Conservation (phyloP, 2,329 filamentous ascomycete species). For the Colletotrichum eremochloae region DNA sequence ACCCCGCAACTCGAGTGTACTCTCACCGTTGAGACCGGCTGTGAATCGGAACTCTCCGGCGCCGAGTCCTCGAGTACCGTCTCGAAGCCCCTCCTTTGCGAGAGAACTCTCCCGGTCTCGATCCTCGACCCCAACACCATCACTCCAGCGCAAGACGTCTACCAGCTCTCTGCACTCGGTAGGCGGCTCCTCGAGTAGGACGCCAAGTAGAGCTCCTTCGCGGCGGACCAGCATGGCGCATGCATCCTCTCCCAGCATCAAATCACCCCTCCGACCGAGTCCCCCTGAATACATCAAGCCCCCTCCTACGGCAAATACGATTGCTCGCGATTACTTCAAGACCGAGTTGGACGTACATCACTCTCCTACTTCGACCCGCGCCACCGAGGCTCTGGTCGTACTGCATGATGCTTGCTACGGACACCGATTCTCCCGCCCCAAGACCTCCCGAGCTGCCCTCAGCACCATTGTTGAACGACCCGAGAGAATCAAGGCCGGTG, state of each 20-base stretch:
- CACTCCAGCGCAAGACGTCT: slow-evolving; percentile 68
- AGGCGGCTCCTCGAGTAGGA: slow-evolving; percentile 50
- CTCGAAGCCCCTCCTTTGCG: slow-evolving; percentile 58
- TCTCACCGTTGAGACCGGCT: slow-evolving; percentile 54
- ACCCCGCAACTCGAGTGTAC: slow-evolving; percentile 48
- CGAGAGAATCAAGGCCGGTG: slow-evolving; percentile 87
- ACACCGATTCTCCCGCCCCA: slow-evolving; percentile 88
- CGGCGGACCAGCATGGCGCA: slow-evolving; percentile 64
- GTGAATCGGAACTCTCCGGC: slow-evolving; percentile 55
- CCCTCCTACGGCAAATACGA: slow-evolving; percentile 61
- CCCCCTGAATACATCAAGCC: slow-evolving; percentile 55
- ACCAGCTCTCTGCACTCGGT: slow-evolving; percentile 68
- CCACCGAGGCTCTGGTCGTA: slow-evolving; percentile 80
- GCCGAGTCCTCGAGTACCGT: slow-evolving; percentile 54
- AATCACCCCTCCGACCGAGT: slow-evolving; percentile 53
- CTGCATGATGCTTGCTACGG: slow-evolving; percentile 96
- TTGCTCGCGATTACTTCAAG: slow-evolving; percentile 78
- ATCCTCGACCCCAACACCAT: slow-evolving; percentile 63
- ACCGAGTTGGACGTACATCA: slow-evolving; percentile 77
- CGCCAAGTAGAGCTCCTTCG: slow-evolving; percentile 55
- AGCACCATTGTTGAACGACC: slow-evolving; percentile 92
- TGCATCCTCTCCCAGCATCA: slow-evolving; percentile 58
- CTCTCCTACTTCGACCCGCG: slow-evolving; percentile 54
- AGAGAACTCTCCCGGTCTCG: slow-evolving; percentile 57
- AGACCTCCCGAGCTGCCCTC: slow-evolving; percentile 78